Evolutionary conservation across 139 green algal genomes (phyloP).

Genomic region (Trebouxia sp.): DNA sequence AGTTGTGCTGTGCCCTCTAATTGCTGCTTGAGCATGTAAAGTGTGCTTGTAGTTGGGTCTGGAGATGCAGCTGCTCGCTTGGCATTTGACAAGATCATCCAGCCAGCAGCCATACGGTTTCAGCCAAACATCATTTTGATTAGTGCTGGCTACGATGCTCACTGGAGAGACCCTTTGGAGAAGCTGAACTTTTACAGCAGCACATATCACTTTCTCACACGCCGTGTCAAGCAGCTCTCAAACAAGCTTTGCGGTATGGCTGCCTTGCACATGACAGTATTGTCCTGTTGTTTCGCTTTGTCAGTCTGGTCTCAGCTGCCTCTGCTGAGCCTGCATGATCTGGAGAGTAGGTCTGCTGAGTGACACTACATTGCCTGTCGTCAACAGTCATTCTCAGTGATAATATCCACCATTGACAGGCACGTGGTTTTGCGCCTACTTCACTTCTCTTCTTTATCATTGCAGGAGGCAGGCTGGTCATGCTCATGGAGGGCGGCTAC

Average conservation of each 20-base stretch:
- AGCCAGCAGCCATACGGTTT: conserved; percentile 73
- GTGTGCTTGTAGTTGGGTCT: conserved; percentile 40
- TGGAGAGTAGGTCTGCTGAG: too few relatives aligned
- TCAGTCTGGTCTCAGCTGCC: too few relatives aligned
- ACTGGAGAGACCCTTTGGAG: conserved; percentile 86
- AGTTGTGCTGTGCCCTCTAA: neutral
- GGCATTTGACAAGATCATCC: conserved; percentile 75
- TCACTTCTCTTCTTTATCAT: too few relatives aligned
- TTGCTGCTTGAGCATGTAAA: neutral
- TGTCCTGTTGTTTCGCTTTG: too few relatives aligned
- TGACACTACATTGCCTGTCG: too few relatives aligned
- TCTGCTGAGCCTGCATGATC: too few relatives aligned
- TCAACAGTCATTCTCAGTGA: too few relatives aligned
- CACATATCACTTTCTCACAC: conserved; percentile 73
- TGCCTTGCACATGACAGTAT: neutral
- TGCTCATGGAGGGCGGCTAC: conserved; percentile 92
- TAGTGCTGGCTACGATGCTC: conserved; percentile 86
- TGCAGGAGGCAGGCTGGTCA: conserved; percentile 63
- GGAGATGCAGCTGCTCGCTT: conserved; percentile 65
- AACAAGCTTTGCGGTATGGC: conserved; percentile 59
- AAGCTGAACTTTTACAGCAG: conserved; percentile 69
- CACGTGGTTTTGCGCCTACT: too few relatives aligned
- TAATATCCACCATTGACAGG: too few relatives aligned
- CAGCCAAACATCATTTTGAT: conserved; percentile 86
- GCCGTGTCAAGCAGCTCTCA: conserved; percentile 43